Evolutionary conservation across 257 asterid species (phyloP), one percentile per base, ranked within the genome.

Genomic region (Solanum medicagineum): DNA sequence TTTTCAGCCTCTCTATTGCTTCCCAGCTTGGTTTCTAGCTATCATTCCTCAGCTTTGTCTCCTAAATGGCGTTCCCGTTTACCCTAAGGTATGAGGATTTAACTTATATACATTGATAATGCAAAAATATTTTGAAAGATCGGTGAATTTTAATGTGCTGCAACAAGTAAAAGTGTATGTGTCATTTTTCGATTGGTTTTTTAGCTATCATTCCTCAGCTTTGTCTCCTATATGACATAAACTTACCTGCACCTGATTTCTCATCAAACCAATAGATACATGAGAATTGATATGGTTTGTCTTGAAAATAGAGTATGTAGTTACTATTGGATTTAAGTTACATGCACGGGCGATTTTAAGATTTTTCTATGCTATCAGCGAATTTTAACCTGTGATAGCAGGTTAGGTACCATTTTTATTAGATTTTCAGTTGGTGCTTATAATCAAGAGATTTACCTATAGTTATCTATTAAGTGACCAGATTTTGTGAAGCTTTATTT

Each of bases 21-120:
- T 89, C n/a, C 90, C 90, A 22, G 83, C 26, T 17, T 89, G 91
- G 91, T 49, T 87, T 62, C 62, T 89, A 51, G 91, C 86, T 13
- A 81, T 79, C 63, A 29, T 87, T 14, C 91, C 91, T 13, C 91
- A 89, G 83, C 81, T 87, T 29, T 87, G 88, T 80, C 82, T 87
- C 10, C 49, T 87, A 49, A 83, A 75, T 16, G 82, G 74, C 81
- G 68, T 88, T 75, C 81, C 90, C 42, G 81, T 88, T 47, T 88
- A 87, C 80, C 91, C 89, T 1, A 36, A 20, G 87, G 83, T 89
- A 83, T 45, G 80, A 71, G n/a, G 20, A 71, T n/a, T 44, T 1
- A n/a, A 73, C 40, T 73, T 73, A 12, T 45, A 73, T 71, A 44
- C 4, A 2, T 9, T 71, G 6, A 19, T 20, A 73, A 2, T n/a